Conservation (phyloP, 495 filamentous ascomycete species). For the Penicillium steckii region DNA sequence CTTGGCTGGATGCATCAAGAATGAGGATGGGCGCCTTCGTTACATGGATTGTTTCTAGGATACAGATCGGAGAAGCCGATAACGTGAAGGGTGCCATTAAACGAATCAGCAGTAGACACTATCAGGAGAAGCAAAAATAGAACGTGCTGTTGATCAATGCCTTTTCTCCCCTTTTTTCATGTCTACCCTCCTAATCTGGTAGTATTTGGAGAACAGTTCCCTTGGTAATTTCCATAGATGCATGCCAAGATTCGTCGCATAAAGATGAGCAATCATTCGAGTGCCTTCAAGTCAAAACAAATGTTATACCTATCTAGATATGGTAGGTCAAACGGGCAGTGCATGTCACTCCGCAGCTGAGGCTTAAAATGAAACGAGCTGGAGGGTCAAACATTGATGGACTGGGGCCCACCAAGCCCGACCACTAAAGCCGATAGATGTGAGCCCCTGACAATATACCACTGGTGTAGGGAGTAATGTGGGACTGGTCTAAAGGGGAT, state of each 20-base stretch:
- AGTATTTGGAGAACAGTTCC: neutral
- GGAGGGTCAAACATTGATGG: neutral
- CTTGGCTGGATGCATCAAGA: conserved; percentile 26
- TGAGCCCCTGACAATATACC: neutral
- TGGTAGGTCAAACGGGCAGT: neutral
- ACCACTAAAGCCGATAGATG: neutral
- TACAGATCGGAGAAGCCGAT: neutral
- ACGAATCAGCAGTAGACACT: neutral
- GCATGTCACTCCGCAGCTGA: conserved; percentile 7
- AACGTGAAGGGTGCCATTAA: neutral
- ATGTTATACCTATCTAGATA: no score
- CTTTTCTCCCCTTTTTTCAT: neutral
- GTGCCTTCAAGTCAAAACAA: no score
- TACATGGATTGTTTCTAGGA: conserved; percentile 30
- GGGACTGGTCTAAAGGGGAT: no score
- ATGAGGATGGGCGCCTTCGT: conserved; percentile 24
- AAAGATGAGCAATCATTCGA: no score
- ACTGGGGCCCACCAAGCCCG: neutral
- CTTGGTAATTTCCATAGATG: neutral
- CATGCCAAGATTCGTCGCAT: neutral
- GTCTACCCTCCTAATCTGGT: neutral
- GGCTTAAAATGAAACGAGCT: conserved; percentile 15
- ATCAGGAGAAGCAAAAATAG: neutral
- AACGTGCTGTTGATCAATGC: neutral
- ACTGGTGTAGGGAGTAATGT: no score